Conservation (phyloP, 495 filamentous ascomycete species). For the Neurospora sp. region DNA sequence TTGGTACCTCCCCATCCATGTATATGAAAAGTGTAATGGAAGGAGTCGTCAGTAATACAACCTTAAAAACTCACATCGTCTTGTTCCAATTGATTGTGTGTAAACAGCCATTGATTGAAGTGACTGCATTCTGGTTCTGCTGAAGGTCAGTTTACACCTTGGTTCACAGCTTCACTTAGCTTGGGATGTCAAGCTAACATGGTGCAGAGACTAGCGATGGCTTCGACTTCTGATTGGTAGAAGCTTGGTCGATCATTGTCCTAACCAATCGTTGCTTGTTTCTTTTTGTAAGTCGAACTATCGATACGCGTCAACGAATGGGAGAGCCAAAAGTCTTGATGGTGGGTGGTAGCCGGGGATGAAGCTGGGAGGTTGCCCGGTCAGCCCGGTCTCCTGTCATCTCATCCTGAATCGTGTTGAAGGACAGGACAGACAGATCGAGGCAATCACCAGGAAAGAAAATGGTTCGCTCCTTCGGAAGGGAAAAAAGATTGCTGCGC, state of each 20-base stretch:
- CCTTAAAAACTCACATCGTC: neutral
- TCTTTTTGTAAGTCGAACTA: neutral
- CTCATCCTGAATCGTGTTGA: neutral
- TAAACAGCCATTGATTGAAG: neutral
- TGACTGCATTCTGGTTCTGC: neutral
- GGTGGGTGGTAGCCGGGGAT: neutral
- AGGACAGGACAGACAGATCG: neutral
- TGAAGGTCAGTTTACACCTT: neutral
- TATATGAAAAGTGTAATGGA: slow-evolving; percentile 31
- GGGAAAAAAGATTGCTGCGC: neutral
- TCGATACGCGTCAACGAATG: neutral
- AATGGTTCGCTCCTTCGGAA: neutral
- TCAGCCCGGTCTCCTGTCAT: neutral
- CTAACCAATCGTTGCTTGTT: neutral
- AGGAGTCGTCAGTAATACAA: slow-evolving; percentile 9
- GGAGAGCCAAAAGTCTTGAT: neutral
- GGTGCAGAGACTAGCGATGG: neutral
- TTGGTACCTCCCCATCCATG: slow-evolving; percentile 11
- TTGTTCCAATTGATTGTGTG: neutral
- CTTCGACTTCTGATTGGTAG: neutral
- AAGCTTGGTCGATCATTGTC: neutral
- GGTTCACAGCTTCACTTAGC: neutral
- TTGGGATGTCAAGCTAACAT: neutral
- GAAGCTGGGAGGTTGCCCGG: neutral
- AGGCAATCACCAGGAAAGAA: neutral